Evolutionary conservation across 108 stramenopile species (phyloP), one percentile per base, ranked within the genome.

Genomic region (Nannochloropsis gaditana): DNA sequence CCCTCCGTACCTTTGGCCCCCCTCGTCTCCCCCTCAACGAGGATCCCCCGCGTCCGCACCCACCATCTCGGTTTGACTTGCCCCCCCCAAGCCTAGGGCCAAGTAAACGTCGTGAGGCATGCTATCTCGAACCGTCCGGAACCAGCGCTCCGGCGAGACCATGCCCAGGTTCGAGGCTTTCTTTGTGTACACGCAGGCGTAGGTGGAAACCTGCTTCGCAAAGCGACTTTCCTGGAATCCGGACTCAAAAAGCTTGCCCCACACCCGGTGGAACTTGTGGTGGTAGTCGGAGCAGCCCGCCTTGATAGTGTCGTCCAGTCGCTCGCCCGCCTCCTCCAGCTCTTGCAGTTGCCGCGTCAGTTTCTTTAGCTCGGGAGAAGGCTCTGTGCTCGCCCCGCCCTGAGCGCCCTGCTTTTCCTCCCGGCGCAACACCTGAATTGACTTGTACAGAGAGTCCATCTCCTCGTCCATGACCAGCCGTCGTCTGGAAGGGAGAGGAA

Each of bases 201-300:
- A 98, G 90, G 95, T 95, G 83, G 93, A 44, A 11, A 86, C 90
- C 86, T 90, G 90, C 83, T 94, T 95, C 8, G 95, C 95, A 88
- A 98, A 96, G 1, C 96, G 91, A 50, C 95, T 95, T 88, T 95
- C 95, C 92, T 98, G 96, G 89, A 96, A 95, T 31, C 97, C 97
- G 43, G 95, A 93, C 91, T 94, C 91, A 86, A 95, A 96, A 9
- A 87, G 88, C 50, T 87, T 86, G 15, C 88, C 85, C 87, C 88
- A 92, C 59, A 44, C 82, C 81, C 88, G 85, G 88, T 89, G 88
- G 81, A 89, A 89, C 41, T 88, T 86, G 79, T 90, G 84, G 81
- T 87, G 88, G 42, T 84, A 45, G 19, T 73, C 79, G 45, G 83
- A 81, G 44, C 44, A 17, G 15, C 87, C 84, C 17, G 44, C 80